These are phyloP conservation scores for Marasmius fiardii DNA, from an alignment of 1,284 basidiomycete species.

Conservation along the genomic window DNA sequence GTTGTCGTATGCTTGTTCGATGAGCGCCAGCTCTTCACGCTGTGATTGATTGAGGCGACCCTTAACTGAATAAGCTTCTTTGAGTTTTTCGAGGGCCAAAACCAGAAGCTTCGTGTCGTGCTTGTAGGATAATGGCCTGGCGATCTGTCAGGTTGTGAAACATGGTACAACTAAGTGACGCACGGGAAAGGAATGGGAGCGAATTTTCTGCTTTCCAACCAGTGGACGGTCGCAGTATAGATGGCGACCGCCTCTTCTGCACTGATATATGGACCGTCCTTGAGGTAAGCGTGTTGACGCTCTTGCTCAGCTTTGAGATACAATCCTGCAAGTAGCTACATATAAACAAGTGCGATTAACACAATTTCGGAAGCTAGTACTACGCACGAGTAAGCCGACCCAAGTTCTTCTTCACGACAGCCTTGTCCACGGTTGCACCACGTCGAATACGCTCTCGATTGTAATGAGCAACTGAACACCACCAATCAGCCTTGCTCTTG, in stretches of 20 bases:
- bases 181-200: slow-evolving; percentile 96
- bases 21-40: slow-evolving; percentile 92
- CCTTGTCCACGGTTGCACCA: slow-evolving; percentile 99
- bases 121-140: slow-evolving; percentile 90
- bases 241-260: slow-evolving; percentile 97
- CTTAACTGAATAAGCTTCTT: slow-evolving; percentile 98
- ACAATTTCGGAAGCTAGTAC: background rate
- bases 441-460: slow-evolving; percentile 93
- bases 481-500: slow-evolving; percentile 99
- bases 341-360: slow-evolving; percentile 9
- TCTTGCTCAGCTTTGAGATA: slow-evolving; percentile 99
- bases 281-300: slow-evolving; percentile 93
- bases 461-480: slow-evolving; percentile 94
- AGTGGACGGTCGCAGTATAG: slow-evolving; percentile 96
- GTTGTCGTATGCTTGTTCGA: slow-evolving; percentile 96
- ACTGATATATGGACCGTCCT: slow-evolving; percentile 96
- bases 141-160: slow-evolving; percentile 10
- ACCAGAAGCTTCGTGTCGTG: slow-evolving; percentile 97
- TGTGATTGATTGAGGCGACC: slow-evolving; percentile 95
- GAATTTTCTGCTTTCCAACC: slow-evolving; percentile 95
- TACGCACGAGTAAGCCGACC: slow-evolving; percentile 80
- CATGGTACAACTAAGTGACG: slow-evolving; percentile 22
- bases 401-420: slow-evolving; percentile 95
- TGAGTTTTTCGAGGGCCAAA: slow-evolving; percentile 91
- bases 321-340: slow-evolving; percentile 45